phyloP scores from a whole-genome alignment of 2,329 filamentous ascomycete genomes.

The Chalara sp. region DNA sequence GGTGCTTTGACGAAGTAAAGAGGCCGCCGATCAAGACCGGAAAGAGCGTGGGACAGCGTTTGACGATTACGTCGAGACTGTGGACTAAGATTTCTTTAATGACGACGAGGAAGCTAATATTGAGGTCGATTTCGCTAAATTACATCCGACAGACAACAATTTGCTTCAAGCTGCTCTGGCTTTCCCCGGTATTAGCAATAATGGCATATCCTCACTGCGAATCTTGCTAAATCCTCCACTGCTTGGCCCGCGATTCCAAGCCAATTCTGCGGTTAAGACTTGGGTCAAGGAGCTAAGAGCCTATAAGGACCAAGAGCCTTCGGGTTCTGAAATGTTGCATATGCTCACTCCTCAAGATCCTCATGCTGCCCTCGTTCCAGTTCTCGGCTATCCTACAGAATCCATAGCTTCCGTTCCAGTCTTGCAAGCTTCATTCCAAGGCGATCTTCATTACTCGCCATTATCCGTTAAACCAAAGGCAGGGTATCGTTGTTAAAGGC shows the following conservation, averaged over 20 bases:
- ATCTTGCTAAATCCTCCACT: background rate
- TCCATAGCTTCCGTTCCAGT: background rate
- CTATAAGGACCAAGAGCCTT: background rate
- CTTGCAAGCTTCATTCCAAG: no score
- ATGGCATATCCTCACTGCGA: background rate
- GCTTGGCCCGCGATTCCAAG: background rate
- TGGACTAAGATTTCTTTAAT: no score
- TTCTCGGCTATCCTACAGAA: background rate
- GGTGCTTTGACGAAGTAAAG: no score
- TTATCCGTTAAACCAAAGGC: conserved; percentile 5
- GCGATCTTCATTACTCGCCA: background rate
- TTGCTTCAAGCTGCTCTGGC: background rate
- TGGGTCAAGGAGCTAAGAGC: background rate
- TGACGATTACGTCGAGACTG: no score
- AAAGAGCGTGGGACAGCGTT: no score
- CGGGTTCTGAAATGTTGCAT: background rate
- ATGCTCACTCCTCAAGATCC: no score
- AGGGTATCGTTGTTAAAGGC: no score
- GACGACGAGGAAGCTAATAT: no score
- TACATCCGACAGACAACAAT: background rate
- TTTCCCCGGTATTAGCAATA: background rate
- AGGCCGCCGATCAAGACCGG: no score
- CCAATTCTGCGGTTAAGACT: background rate
- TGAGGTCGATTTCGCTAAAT: no score
- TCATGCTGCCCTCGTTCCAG: background rate